A percentile compares a stretch with the other conserved stretches of the same genome.
These are phyloP conservation scores for Dactylellina parvicollis DNA, from an alignment of 2,329 filamentous ascomycete genomes.

Conservation along the genomic window DNA sequence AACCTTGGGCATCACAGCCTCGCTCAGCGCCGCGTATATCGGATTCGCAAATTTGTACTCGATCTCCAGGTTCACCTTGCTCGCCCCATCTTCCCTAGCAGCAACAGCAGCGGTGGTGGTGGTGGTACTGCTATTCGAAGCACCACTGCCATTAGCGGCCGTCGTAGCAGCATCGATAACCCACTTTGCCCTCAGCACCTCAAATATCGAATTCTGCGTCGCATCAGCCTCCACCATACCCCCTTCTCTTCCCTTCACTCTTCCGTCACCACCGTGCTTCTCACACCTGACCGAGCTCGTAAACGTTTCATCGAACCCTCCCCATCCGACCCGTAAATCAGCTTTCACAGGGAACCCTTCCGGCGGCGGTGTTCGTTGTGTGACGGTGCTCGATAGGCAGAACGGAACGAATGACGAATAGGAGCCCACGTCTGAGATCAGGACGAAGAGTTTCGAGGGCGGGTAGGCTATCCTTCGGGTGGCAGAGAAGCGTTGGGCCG, in stretches of 20 bases:
- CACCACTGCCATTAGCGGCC: neutral
- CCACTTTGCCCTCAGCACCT: slow-evolving; percentile 76
- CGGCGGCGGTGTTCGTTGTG: slow-evolving; percentile 69
- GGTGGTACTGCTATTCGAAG: slow-evolving; percentile 61
- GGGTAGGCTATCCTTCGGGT: slow-evolving; percentile 80
- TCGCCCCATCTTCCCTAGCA: slow-evolving; percentile 62
- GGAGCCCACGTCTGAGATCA: slow-evolving; percentile 87
- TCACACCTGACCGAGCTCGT: slow-evolving; percentile 79
- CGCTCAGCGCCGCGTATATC: slow-evolving; percentile 83
- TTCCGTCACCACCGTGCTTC: slow-evolving; percentile 58
- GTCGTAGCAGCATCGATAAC: slow-evolving; percentile 66
- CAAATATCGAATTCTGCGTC: slow-evolving; percentile 69
- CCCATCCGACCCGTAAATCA: slow-evolving; percentile 85
- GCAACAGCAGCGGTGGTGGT: slow-evolving; percentile 61
- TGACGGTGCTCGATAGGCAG: slow-evolving; percentile 80
- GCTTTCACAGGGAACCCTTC: slow-evolving; percentile 72
- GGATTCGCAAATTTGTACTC: slow-evolving; percentile 88
- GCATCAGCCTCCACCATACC: slow-evolving; percentile 60
- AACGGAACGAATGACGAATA: slow-evolving; percentile 93
- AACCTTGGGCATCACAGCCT: slow-evolving; percentile 82
- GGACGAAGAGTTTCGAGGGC: slow-evolving; percentile 75
- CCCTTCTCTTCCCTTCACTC: slow-evolving; percentile 61
- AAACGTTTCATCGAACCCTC: slow-evolving; percentile 83
- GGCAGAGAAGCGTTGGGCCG: slow-evolving; percentile 74
- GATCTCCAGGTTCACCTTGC: slow-evolving; percentile 79